phyloP scores from a whole-genome alignment of 768 basidiomycete species.

The Agrocybe pediades region DNA sequence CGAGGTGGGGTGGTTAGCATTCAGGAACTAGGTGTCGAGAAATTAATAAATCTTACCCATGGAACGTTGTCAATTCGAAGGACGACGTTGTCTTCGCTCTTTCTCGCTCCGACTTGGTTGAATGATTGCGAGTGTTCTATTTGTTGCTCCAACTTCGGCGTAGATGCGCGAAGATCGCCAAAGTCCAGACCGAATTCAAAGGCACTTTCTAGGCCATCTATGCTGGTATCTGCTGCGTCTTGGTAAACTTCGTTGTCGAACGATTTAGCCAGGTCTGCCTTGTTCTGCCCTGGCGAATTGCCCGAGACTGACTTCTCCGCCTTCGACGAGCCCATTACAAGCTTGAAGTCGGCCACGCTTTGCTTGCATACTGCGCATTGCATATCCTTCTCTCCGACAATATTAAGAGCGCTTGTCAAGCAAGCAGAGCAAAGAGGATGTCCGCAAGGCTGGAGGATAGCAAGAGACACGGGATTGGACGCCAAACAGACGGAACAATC shows the following conservation, averaged over 20 bases:
- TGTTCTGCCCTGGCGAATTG: constrained; percentile 22
- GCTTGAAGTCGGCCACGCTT: constrained; percentile 69
- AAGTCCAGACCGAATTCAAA: constrained; percentile 45
- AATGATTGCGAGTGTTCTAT: constrained; percentile 6
- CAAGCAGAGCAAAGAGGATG: constrained; percentile 82
- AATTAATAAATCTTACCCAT: constrained; percentile 52
- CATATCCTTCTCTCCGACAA: constrained; percentile 89
- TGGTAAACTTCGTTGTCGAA: constrained; percentile 4
- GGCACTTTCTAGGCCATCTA: constrained; percentile 35
- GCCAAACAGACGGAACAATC: constrained; percentile 69
- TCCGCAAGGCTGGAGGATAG: constrained; percentile 70
- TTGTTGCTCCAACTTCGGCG: constrained; percentile 40
- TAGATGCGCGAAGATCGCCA: constrained; percentile 41
- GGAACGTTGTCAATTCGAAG: constrained; percentile 88
- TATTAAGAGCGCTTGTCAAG: constrained; percentile 84
- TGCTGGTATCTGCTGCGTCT: constrained; percentile 7
- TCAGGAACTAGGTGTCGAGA: background rate
- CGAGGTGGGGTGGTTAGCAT: constrained; percentile 3
- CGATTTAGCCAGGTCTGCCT: constrained; percentile 27
- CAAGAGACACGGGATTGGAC: constrained; percentile 45
- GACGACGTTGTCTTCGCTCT: constrained; percentile 52
- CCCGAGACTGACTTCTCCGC: constrained; percentile 22
- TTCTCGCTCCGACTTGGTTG: constrained; percentile 3
- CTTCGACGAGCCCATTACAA: constrained; percentile 34
- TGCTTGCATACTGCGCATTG: constrained; percentile 78